phyloP scores from a whole-genome alignment of 441 rosid genomes.

The Breynia disticha region DNA sequence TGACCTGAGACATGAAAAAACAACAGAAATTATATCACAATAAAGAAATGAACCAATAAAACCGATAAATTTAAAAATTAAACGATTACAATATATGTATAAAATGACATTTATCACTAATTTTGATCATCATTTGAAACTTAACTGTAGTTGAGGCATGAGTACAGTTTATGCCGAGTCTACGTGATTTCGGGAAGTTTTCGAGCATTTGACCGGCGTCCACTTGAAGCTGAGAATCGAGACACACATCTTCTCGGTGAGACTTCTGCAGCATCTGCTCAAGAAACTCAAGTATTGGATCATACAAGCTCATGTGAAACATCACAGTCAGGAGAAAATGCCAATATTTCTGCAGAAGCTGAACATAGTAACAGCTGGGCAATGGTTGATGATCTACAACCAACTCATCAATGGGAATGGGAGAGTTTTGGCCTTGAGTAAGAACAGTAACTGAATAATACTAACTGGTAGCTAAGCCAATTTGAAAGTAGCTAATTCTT shows the following conservation, averaged over 20 bases:
- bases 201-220: conserved; percentile 79
- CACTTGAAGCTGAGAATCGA: conserved; percentile 27
- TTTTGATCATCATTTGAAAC: conserved; percentile 12
- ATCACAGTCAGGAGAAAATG: conserved; percentile 30
- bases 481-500: conserved; percentile 12
- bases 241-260: conserved; percentile 18
- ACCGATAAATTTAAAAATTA: no score
- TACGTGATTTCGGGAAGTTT: conserved; percentile 53
- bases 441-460: neutral
- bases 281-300: conserved; percentile 14
- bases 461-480: conserved; percentile 8
- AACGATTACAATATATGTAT: neutral
- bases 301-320: conserved; percentile 29
- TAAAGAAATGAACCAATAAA: no score
- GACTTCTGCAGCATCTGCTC: conserved; percentile 24
- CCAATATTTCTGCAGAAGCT: conserved; percentile 2
- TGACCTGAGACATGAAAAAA: no score
- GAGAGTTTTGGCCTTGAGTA: conserved; percentile 33
- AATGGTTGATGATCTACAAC: conserved; percentile 20
- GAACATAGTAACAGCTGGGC: conserved; percentile 16
- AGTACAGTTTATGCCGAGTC: conserved; percentile 64
- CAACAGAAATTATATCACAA: no score
- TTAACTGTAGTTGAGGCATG: conserved; percentile 52
- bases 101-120: neutral
- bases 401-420: conserved; percentile 45